Conservation (phyloP, 768 basidiomycete genomes). For the Rhizopogon roseolus region DNA sequence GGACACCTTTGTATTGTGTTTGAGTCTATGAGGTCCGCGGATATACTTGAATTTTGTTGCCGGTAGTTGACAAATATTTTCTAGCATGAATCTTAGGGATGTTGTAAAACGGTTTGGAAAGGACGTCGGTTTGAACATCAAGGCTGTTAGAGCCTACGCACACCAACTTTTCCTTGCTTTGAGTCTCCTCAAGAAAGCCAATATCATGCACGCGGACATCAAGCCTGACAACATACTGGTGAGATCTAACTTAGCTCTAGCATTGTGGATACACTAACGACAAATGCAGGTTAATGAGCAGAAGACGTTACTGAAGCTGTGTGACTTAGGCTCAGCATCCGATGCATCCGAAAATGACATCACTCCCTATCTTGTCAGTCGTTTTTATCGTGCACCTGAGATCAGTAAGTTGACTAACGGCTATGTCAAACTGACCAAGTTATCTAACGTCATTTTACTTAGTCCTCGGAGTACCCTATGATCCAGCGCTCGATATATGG, state of each 20-base stretch:
- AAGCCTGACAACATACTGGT: conserved; percentile 98
- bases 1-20: conserved; percentile 97
- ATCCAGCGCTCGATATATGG: conserved; percentile 93
- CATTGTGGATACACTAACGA: conserved; percentile 12
- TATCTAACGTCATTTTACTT: conserved; percentile 12
- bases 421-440: conserved; percentile 1
- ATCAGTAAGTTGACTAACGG: conserved; percentile 64
- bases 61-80: conserved; percentile 7
- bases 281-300: conserved; percentile 80
- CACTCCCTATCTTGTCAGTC: conserved; percentile 94
- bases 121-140: conserved; percentile 93
- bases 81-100: conserved; percentile 95
- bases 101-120: conserved; percentile 98
- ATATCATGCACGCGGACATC: conserved; percentile 97
- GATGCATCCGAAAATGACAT: conserved; percentile 95
- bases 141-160: conserved; percentile 97
- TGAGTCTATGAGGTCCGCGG: conserved; percentile 78
- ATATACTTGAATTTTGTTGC: neutral
- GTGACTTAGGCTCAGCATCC: conserved; percentile 95
- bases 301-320: conserved; percentile 90
- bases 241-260: conserved; percentile 23
- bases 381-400: conserved; percentile 98
- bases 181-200: conserved; percentile 79
- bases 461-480: conserved; percentile 96
- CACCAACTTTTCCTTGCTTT: conserved; percentile 92